A percentile compares a stretch with the other conserved stretches of the same genome.
Evolutionary conservation across 768 basidiomycete species (phyloP).

Genomic region (Royoungia palumana): DNA sequence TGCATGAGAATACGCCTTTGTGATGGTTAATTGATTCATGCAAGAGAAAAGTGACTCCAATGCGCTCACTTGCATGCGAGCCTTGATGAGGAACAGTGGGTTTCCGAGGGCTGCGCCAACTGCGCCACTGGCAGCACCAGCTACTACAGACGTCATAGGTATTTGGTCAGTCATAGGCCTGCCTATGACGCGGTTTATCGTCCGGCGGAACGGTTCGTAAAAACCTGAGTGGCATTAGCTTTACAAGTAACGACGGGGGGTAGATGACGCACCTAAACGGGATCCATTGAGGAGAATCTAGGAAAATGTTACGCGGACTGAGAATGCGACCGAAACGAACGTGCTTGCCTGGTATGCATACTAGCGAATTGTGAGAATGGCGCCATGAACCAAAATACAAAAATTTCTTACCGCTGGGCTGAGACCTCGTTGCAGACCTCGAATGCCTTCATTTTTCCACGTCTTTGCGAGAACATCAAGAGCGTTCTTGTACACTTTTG

Average conservation of each 20-base stretch:
- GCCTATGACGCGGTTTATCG: constrained; percentile 68
- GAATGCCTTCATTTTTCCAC: constrained; percentile 83
- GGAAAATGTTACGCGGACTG: constrained; percentile 6
- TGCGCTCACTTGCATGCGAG: constrained; percentile 81
- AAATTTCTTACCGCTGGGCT: constrained; percentile 68
- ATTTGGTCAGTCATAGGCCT: constrained; percentile 60
- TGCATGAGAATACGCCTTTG: constrained; percentile 87
- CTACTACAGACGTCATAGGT: constrained; percentile 72
- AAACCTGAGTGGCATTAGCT: constrained; percentile 59
- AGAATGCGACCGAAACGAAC: background rate
- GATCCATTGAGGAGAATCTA: constrained; percentile 92
- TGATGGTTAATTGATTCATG: constrained; percentile 1
- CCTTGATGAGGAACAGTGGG: constrained; percentile 93
- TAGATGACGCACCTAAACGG: constrained; percentile 60
- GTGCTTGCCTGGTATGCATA: constrained; percentile 84
- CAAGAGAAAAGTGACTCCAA: background rate
- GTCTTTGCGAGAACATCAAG: constrained; percentile 86
- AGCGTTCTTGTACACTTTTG: constrained; percentile 86
- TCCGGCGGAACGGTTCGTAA: constrained; percentile 86
- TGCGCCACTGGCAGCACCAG: constrained; percentile 87
- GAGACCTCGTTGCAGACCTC: constrained; percentile 91
- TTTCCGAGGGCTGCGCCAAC: constrained; percentile 86
- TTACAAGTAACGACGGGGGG: background rate
- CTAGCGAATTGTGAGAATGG: constrained; percentile 37
- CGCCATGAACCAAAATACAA: background rate